Percentiles rank a stretch among this genome's conserved stretches.
These are phyloP conservation scores for Rhytidiadelphus loreus DNA, from an alignment of 225 moss, liverwort and hornwort species.

Conservation along the genomic window DNA sequence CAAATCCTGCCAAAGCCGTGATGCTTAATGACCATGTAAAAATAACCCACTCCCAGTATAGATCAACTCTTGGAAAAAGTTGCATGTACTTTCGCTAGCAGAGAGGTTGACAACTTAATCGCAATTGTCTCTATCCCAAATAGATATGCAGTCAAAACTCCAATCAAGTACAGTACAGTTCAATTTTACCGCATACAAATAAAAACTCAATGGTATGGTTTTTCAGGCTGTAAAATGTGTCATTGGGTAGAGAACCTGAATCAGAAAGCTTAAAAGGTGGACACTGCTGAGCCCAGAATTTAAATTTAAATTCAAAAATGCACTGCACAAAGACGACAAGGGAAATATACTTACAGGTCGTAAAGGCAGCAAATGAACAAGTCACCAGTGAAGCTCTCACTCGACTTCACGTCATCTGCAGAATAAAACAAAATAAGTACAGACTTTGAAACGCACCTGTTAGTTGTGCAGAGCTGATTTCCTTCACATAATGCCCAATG, in stretches of 20 bases:
- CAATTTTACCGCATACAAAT: too few species aligned
- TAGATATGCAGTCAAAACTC: conserved; percentile 31
- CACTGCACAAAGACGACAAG: neutral
- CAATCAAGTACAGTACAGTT: too few species aligned
- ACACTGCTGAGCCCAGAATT: neutral
- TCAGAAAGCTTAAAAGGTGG: neutral
- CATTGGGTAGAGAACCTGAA: neutral
- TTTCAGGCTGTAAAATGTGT: too few species aligned
- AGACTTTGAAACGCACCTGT: neutral
- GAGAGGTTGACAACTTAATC: neutral
- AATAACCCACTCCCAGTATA: neutral
- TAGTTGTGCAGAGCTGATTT: neutral
- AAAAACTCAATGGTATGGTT: too few species aligned
- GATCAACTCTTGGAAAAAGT: neutral
- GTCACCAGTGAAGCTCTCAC: neutral
- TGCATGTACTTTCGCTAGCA: neutral
- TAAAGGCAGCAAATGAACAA: neutral
- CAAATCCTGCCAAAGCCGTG: neutral
- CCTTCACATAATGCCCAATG: neutral
- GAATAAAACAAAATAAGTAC: neutral
- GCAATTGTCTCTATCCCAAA: neutral
- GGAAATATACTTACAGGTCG: neutral
- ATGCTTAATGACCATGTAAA: neutral
- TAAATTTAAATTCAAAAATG: neutral
- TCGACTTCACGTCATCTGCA: neutral